phyloP scores from a whole-genome alignment of 2,329 filamentous ascomycete genomes.

The Cadophora sp. region DNA sequence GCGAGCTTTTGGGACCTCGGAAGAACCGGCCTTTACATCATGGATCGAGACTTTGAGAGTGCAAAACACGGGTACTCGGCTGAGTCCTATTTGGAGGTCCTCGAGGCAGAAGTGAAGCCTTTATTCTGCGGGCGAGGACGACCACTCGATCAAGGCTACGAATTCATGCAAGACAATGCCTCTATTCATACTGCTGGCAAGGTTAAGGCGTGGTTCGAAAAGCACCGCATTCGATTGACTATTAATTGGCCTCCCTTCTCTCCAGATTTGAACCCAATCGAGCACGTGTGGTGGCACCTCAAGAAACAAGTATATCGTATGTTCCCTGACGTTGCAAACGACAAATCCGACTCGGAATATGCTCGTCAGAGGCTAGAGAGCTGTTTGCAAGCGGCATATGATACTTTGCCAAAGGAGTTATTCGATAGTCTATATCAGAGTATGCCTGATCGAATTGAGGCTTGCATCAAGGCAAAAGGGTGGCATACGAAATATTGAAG shows the following conservation, averaged over 20 bases:
- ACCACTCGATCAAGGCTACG: not conserved
- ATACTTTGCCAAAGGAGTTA: constrained; percentile 18
- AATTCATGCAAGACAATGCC: not conserved
- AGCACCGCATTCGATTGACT: not conserved
- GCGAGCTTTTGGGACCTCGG: no score
- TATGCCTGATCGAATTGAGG: constrained; percentile 19
- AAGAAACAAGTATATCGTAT: constrained; percentile 12
- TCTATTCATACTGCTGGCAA: not conserved
- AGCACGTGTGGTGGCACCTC: constrained; percentile 21
- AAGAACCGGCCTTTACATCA: no score
- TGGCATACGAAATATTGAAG: constrained; percentile 21
- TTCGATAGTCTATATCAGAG: constrained; percentile 21
- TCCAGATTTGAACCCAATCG: not conserved
- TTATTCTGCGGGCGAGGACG: no score
- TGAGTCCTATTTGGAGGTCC: no score
- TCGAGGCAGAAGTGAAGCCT: no score
- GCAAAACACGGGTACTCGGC: no score
- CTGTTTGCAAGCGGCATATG: constrained; percentile 22
- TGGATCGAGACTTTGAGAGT: no score
- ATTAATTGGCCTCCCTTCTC: not conserved
- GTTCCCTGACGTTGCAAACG: constrained; percentile 17
- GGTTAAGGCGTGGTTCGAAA: not conserved
- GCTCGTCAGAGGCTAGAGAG: constrained; percentile 16
- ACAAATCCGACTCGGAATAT: constrained; percentile 25
- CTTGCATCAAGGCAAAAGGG: constrained; percentile 14